These are phyloP conservation scores for Coniochaeta hoffmannii DNA, from an alignment of 2,329 filamentous ascomycete species.

Conservation along the genomic window DNA sequence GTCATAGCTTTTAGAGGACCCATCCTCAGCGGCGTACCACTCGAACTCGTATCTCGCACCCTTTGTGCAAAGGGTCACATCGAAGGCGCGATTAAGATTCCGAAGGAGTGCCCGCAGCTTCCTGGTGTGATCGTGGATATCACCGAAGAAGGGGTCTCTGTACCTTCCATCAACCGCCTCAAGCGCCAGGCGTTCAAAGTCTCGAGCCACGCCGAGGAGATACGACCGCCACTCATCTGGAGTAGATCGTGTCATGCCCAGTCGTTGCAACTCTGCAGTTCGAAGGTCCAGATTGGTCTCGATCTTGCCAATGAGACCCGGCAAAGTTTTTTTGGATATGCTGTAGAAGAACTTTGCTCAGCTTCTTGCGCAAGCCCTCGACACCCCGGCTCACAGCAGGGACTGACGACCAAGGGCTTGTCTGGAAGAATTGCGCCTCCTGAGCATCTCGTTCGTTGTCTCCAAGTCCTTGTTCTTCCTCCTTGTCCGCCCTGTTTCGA, in stretches of 20 bases:
- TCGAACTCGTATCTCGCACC: slow-evolving; percentile 5
- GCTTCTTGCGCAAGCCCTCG: slow-evolving; percentile 24
- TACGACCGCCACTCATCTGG: slow-evolving; percentile 21
- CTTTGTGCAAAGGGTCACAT: slow-evolving; percentile 14
- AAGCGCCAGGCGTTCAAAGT: slow-evolving; percentile 27
- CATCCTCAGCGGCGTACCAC: neutral
- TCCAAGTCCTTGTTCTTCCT: slow-evolving; percentile 7
- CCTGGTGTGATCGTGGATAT: slow-evolving; percentile 10
- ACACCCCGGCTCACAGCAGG: slow-evolving; percentile 24
- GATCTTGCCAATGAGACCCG: slow-evolving; percentile 18
- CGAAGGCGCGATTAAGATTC: slow-evolving; percentile 23
- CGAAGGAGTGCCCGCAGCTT: slow-evolving; percentile 24
- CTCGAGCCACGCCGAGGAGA: slow-evolving; percentile 26
- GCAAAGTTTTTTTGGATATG: slow-evolving; percentile 22
- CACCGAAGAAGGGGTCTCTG: slow-evolving; percentile 29
- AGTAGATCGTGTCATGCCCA: slow-evolving; percentile 19
- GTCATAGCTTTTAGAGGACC: neutral
- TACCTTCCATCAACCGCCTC: slow-evolving; percentile 33
- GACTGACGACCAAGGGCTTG: slow-evolving; percentile 19
- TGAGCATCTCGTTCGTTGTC: slow-evolving; percentile 11
- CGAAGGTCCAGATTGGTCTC: slow-evolving; percentile 12
- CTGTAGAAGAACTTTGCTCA: slow-evolving; percentile 26
- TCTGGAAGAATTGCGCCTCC: slow-evolving; percentile 12
- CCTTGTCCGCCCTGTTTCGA: slow-evolving; percentile 26
- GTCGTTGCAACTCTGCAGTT: slow-evolving; percentile 10